Conservation (phyloP, 805 yeast species). For the Metschnikowia henanensis region DNA sequence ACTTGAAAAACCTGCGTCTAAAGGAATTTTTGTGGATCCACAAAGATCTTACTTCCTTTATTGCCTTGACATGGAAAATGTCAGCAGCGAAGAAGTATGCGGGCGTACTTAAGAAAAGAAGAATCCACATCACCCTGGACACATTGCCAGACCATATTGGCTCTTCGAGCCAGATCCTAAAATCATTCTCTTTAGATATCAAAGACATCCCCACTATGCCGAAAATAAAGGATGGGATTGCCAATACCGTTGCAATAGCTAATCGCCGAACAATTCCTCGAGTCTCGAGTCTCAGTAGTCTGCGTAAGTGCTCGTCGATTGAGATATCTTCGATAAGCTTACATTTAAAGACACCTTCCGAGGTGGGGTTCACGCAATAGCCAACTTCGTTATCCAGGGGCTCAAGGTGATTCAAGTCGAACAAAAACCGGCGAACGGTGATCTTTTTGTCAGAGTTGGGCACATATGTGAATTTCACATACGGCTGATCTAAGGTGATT, state of each 20-base stretch:
- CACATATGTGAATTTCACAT: slow-evolving; percentile 61
- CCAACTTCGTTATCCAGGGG: slow-evolving; percentile 25
- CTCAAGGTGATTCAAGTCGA: slow-evolving; percentile 46
- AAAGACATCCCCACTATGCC: slow-evolving; percentile 72
- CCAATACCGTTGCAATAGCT: slow-evolving; percentile 49
- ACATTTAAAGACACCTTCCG: slow-evolving; percentile 44
- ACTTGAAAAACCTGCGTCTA: slow-evolving; percentile 56
- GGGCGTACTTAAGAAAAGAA: slow-evolving; percentile 66
- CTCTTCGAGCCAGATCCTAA: slow-evolving; percentile 55
- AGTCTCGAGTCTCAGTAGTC: slow-evolving; percentile 50
- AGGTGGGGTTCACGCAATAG: slow-evolving; percentile 18
- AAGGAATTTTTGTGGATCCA: slow-evolving; percentile 59
- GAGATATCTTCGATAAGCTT: slow-evolving; percentile 53
- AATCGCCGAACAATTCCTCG: slow-evolving; percentile 46
- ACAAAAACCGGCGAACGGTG: slow-evolving; percentile 55
- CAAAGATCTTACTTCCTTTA: slow-evolving; percentile 54
- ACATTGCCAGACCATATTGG: slow-evolving; percentile 66
- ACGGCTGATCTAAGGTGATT: slow-evolving; percentile 54
- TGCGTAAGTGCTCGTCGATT: slow-evolving; percentile 62
- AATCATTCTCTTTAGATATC: slow-evolving; percentile 39
- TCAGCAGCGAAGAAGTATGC: slow-evolving; percentile 76
- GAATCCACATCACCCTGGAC: slow-evolving; percentile 62
- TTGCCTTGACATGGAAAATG: slow-evolving; percentile 66
- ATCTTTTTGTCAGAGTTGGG: slow-evolving; percentile 48
- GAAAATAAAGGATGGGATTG: slow-evolving; percentile 67